phyloP scores from a whole-genome alignment of 352 stramenopile species.

The Globisporangium barbulae region DNA sequence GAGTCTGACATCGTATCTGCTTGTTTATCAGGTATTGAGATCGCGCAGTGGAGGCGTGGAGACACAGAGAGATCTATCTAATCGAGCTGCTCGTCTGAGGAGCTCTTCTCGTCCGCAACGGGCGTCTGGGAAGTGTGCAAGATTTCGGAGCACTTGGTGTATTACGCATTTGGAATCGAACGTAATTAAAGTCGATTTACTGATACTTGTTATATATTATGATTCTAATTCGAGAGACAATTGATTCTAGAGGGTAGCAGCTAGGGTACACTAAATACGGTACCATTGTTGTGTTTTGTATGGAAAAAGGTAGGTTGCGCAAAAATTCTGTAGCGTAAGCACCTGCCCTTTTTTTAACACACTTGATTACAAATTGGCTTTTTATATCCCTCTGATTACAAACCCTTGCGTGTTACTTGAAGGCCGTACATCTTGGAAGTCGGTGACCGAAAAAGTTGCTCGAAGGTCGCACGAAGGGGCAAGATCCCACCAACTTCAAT shows the following conservation, averaged over 20 bases:
- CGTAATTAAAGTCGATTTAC: too few relatives aligned
- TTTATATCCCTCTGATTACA: slow-evolving; percentile 5
- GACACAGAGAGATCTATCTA: neutral
- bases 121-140: slow-evolving; percentile 11
- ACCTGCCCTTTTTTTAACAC: neutral
- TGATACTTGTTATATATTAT: too few relatives aligned
- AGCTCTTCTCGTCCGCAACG: neutral
- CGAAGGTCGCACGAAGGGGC: slow-evolving; percentile 8
- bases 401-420: neutral
- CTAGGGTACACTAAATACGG: too few relatives aligned
- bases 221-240: neutral
- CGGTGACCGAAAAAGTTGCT: neutral
- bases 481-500: slow-evolving; percentile 4
- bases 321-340: slow-evolving; percentile 24
- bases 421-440: neutral
- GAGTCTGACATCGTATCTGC: slow-evolving; percentile 14
- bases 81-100: neutral
- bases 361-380: slow-evolving; percentile 1
- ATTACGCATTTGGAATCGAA: too few relatives aligned
- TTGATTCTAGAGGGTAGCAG: neutral
- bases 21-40: neutral
- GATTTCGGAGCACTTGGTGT: neutral
- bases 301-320: slow-evolving; percentile 9
- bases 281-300: neutral
- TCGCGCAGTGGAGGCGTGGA: neutral